Percentiles rank a stretch among this genome's conserved stretches.
Conservation (phyloP, 2,329 filamentous ascomycete genomes). For the Pseudocercospora crystallina region DNA sequence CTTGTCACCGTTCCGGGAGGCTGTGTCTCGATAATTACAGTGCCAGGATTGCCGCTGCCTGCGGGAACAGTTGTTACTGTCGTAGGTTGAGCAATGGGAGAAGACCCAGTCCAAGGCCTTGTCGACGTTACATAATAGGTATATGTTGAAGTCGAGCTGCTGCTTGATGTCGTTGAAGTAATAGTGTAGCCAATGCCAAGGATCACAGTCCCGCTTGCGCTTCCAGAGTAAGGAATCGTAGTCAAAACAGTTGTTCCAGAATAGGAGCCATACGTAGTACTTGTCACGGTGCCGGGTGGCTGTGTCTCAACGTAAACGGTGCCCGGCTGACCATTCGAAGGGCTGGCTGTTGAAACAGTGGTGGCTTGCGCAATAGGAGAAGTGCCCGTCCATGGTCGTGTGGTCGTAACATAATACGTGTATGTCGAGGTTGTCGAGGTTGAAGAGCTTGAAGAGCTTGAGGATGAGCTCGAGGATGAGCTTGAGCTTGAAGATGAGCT, state of each 20-base stretch:
- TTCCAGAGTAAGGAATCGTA: conserved; percentile 4
- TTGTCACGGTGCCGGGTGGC: neutral
- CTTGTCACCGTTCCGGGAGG: conserved; percentile 1
- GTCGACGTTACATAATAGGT: too few species aligned
- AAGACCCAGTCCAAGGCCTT: neutral
- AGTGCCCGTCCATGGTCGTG: too few species aligned
- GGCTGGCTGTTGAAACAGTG: conserved; percentile 2
- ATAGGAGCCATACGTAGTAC: conserved; percentile 3
- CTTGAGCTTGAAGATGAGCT: neutral
- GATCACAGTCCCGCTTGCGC: conserved; percentile 3
- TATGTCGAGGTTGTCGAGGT: neutral
- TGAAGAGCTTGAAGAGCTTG: conserved; percentile 1
- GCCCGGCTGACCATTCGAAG: neutral
- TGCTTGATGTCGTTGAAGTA: conserved; percentile 1
- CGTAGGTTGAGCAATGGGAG: conserved; percentile 1
- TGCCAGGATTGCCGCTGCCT: neutral
- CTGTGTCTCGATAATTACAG: neutral
- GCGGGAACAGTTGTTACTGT: conserved; percentile 5
- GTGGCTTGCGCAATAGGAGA: conserved; percentile 4
- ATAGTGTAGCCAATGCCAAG: neutral
- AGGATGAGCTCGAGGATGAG: neutral
- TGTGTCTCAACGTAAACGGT: neutral
- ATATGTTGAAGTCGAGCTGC: neutral
- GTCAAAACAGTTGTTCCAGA: conserved; percentile 5
- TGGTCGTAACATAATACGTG: neutral